These are phyloP conservation scores for Carex arenaria DNA, from an alignment of 202 grass and related monocot species.

Conservation along the genomic window DNA sequence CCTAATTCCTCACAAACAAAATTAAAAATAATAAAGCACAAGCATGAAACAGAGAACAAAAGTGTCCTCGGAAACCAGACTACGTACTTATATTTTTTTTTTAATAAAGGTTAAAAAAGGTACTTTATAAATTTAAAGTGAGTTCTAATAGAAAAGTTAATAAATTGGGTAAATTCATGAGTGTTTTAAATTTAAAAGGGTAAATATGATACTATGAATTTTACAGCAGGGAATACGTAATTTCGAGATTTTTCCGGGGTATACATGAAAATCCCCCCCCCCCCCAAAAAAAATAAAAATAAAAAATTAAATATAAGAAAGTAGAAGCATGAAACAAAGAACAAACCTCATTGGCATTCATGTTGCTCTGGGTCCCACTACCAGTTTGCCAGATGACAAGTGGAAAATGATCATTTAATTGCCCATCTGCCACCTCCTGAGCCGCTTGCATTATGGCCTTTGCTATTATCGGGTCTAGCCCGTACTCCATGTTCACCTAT, in stretches of 20 bases:
- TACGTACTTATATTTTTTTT: too few species aligned
- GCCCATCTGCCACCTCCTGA: conserved; percentile 85
- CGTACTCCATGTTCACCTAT: conserved; percentile 96
- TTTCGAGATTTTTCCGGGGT: too few species aligned
- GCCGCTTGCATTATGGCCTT: conserved; percentile 91
- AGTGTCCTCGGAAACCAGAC: too few species aligned
- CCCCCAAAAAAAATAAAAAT: too few species aligned
- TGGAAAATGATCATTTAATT: conserved; percentile 87
- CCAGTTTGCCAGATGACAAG: conserved; percentile 99
- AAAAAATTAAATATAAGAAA: not conserved
- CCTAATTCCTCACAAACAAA: not conserved
- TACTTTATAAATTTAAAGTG: too few species aligned
- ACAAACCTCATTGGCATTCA: conserved; percentile 97
- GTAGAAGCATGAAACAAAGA: not conserved
- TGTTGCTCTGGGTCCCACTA: conserved; percentile 99
- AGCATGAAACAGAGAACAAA: conserved; percentile 12
- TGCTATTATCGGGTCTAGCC: conserved; percentile 72
- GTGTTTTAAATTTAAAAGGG: too few species aligned
- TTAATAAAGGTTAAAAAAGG: too few species aligned
- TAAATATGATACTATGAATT: too few species aligned
- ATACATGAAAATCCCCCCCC: too few species aligned
- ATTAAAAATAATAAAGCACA: not conserved
- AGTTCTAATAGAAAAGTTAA: too few species aligned
- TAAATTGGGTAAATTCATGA: too few species aligned
- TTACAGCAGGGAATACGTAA: too few species aligned